Evolutionary conservation across 345 rosid species (phyloP), one percentile per base, ranked within the genome.

Genomic region (Lumnitzera racemosa): DNA sequence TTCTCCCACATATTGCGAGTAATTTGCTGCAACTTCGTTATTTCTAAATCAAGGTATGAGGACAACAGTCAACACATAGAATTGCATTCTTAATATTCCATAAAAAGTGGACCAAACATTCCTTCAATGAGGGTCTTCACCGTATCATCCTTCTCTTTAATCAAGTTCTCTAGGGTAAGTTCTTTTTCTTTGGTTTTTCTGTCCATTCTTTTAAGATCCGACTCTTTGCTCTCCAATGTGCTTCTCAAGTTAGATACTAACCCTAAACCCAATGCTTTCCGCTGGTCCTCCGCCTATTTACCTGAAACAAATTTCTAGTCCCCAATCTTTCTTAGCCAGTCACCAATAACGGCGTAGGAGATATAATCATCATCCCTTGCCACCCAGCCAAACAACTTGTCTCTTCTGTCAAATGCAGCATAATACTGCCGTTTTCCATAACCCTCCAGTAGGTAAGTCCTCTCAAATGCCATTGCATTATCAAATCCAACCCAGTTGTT

Each of bases 301-400:
- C 57, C 76, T 0, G 77, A 68, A 41, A 88, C 62, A 58, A 82
- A 76, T 61, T 83, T 86, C 68, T 86, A 55, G 61, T 88, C 85
- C 49, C 94, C 83, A 31, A 74, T 73, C 59, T 48, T 81, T 14
- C 66, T 73, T 17, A 88, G 80, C 59, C 71, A 58, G 29, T 77
- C 67, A 59, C 87, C 85, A 49, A 84, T 27, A 4, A 77, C 13
- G 15, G 67, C 58, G n/a, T 17, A 55, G 7, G 71, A 49, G 46
- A 70, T 2, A 56, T 68, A 91, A 60, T 86, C 95, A 31, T 70
- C 82, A 36, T 75, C 86, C 15, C 84, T 57, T 10, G 90, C 91
- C 58, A 86, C 67, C 98, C 97, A 88, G 55, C 87, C 96, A 68
- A 73, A 88, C 48, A 64, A 51, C 54, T 59, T 71, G 49, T 72